phyloP scores from a whole-genome alignment of 2,329 filamentous ascomycete genomes.

The Aureobasidium sp. region DNA sequence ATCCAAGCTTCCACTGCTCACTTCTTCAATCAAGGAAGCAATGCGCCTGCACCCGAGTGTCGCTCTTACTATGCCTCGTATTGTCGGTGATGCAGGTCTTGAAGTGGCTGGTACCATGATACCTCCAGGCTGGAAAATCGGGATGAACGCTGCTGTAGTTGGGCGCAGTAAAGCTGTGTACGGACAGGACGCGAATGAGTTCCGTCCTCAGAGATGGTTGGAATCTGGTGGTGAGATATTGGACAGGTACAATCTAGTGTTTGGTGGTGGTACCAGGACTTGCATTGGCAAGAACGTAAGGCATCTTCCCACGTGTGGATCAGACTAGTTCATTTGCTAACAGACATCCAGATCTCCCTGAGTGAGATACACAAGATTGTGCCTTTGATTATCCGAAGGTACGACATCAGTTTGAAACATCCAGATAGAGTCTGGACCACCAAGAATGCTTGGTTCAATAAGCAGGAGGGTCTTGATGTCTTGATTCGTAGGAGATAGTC shows the following conservation, averaged over 20 bases:
- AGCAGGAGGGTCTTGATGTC: conserved; percentile 1
- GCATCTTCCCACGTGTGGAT: no score
- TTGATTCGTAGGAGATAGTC: neutral
- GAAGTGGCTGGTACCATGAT: conserved; percentile 36
- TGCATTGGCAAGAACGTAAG: conserved; percentile 39
- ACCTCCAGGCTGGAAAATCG: conserved; percentile 33
- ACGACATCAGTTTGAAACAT: conserved; percentile 21
- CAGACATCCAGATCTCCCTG: conserved; percentile 27
- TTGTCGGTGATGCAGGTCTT: conserved; percentile 36
- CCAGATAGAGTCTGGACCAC: neutral
- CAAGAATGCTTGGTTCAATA: conserved; percentile 7
- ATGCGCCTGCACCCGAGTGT: conserved; percentile 53
- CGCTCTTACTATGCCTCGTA: conserved; percentile 38
- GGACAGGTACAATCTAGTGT: conserved; percentile 27
- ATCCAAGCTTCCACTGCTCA: conserved; percentile 47
- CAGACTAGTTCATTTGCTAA: neutral
- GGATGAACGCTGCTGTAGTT: conserved; percentile 24
- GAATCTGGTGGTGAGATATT: conserved; percentile 27
- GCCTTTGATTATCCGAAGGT: conserved; percentile 31
- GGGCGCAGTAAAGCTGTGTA: conserved; percentile 47
- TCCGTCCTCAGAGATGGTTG: conserved; percentile 53
- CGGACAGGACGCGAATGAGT: conserved; percentile 41
- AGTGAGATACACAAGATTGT: conserved; percentile 29
- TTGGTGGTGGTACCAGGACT: conserved; percentile 39
- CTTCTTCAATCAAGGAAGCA: conserved; percentile 58